Base-by-base conservation (phyloP, 306 rosid genomes). In the Vigna trinervia region DNA sequence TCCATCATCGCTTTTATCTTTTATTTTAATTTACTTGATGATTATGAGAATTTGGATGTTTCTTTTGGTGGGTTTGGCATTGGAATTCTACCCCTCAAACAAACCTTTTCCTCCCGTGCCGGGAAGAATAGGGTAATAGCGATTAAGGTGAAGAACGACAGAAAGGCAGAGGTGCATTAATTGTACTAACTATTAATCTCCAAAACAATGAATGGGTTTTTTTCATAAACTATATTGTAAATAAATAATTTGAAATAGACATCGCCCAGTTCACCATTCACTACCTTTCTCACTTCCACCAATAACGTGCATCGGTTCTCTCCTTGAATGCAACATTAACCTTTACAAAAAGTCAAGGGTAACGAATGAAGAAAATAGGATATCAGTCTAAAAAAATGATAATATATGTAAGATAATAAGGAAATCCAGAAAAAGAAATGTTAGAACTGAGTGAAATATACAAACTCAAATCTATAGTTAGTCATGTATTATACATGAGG, bases 381-480 rank as follows among this genome's bases (percentile, higher is more conserved):
- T 30, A 47, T 5, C 17, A 45, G 9, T 12, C 36, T 58, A 70
- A 47, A 15, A 22, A 61, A 14, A 2, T 14, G 34, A 38, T 47
- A 56, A 34, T 5, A 36, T 13, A 36, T 15, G 36, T 62, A 52
- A 36, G 53, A 36, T 2, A 48, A 69, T 36, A 70, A 28, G 12
- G 45, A 23, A 70, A 74, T 63, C 71, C 77, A 6, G 48, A 32
- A 30, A 65, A 69, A 76, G 34, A 57, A 72, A 80, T 14, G 59
- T 43, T 38, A 65, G 43, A 43, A 36, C 28, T 14, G 39, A 76
- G 64, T 77, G 12, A 65, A 47, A 78, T 71, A 70, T 65, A 79
- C 83, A 78, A 70, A 64, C 71, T 53, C 71, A 77, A 52, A 68
- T 53, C 83, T 77, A 75, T 61, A 75, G 52, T 54, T 61, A 75